phyloP scores from a whole-genome alignment of 345 rosid species.

The Bruguiera parviflora region DNA sequence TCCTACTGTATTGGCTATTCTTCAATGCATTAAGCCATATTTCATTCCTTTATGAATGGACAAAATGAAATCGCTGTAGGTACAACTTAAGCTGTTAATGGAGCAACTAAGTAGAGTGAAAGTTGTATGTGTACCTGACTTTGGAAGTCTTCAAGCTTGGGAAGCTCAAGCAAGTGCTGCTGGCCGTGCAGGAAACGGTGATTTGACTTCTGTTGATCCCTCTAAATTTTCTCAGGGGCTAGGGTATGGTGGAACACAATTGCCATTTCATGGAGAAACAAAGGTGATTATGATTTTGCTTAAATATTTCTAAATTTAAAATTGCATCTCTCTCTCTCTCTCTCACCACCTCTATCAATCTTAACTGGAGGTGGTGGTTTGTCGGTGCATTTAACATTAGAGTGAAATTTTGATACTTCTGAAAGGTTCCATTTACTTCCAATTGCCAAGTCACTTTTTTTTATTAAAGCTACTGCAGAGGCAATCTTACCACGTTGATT shows the following conservation, averaged over 20 bases:
- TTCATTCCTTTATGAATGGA: conserved; percentile 7
- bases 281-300: conserved; percentile 43
- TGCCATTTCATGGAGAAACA: conserved; percentile 89
- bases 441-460: no score
- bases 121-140: conserved; percentile 75
- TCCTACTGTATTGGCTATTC: conserved; percentile 1
- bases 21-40: background rate
- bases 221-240: conserved; percentile 57
- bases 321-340: background rate
- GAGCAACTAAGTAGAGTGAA: conserved; percentile 78
- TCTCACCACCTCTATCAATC: no score
- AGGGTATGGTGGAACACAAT: conserved; percentile 74
- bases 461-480: no score
- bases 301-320: background rate
- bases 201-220: conserved; percentile 63
- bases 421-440: no score
- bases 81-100: conserved; percentile 62
- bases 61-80: conserved; percentile 46
- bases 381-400: no score
- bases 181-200: conserved; percentile 58
- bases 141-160: conserved; percentile 78
- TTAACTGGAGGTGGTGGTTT: no score
- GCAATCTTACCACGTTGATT: no score
- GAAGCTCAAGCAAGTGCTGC: conserved; percentile 78
- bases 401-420: no score